Evolutionary conservation across 306 rosid genomes (phyloP).

Genomic region (Amphicarpaea edgeworthii): DNA sequence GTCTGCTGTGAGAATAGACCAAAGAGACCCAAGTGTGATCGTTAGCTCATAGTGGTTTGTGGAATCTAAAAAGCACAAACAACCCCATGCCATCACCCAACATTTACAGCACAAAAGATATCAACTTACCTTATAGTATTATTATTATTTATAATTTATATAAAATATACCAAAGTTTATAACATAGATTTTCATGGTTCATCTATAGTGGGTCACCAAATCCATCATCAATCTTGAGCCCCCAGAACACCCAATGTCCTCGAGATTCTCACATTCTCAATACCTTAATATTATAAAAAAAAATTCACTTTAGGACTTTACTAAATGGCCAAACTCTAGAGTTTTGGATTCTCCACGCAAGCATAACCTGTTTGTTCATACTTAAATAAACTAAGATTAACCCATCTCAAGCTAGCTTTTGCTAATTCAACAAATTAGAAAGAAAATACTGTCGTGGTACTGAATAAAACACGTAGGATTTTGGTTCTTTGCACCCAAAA

Average conservation of each 20-base stretch:
- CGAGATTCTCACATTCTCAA: constrained; percentile 93
- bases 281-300: constrained; percentile 38
- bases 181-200: constrained; percentile 56
- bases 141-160: neutral
- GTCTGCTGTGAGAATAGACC: constrained; percentile 57
- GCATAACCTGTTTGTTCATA: constrained; percentile 37
- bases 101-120: constrained; percentile 67
- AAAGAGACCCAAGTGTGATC: constrained; percentile 54
- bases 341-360: constrained; percentile 72
- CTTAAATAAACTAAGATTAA: constrained; percentile 22
- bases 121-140: constrained; percentile 20
- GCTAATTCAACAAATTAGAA: constrained; percentile 36
- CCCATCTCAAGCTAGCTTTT: constrained; percentile 20
- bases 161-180: constrained; percentile 14
- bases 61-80: constrained; percentile 65
- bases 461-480: neutral
- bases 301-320: constrained; percentile 54
- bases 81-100: constrained; percentile 51
- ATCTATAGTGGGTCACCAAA: constrained; percentile 74
- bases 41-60: constrained; percentile 52
- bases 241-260: constrained; percentile 51
- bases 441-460: constrained; percentile 6
- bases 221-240: constrained; percentile 67
- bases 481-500: constrained; percentile 36
- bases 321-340: constrained; percentile 73